Evolutionary conservation across 371 early-diverging fungal genomes (phyloP).

Genomic region (Dichotomocladium elegans): DNA sequence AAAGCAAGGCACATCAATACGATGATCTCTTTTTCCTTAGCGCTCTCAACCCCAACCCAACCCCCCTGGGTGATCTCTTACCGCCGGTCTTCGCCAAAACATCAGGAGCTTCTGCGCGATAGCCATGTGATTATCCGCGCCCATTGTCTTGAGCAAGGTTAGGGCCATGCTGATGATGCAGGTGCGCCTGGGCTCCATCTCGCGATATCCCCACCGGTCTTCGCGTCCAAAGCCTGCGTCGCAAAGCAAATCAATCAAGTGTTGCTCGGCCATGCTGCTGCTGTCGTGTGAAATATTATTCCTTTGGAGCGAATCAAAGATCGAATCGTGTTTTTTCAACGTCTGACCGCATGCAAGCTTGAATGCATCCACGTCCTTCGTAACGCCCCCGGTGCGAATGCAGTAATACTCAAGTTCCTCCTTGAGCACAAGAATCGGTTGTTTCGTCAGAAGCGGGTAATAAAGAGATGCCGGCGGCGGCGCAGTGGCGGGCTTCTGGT

Average conservation of each 20-base stretch:
- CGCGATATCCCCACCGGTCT: conserved; percentile 77
- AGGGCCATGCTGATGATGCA: conserved; percentile 68
- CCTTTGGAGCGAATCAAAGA: conserved; percentile 74
- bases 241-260: conserved; percentile 85
- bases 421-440: conserved; percentile 63
- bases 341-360: conserved; percentile 62
- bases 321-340: conserved; percentile 60
- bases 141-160: conserved; percentile 69
- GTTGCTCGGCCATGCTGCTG: conserved; percentile 78
- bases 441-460: conserved; percentile 61
- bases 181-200: conserved; percentile 64
- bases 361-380: conserved; percentile 31
- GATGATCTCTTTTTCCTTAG: too few species aligned
- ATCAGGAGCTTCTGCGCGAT: conserved; percentile 78
- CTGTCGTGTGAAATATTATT: conserved; percentile 67
- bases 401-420: conserved; percentile 64
- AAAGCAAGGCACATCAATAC: neutral
- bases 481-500: conserved; percentile 20
- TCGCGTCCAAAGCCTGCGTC: conserved; percentile 75
- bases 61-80: conserved; percentile 22
- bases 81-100: conserved; percentile 84
- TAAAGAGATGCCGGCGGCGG: conserved; percentile 12
- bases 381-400: conserved; percentile 27
- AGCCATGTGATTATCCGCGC: conserved; percentile 68
- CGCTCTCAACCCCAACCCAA: too few species aligned